Evolutionary conservation across 768 basidiomycete genomes (phyloP).

Genomic region (Xanthoconium stramineum): DNA sequence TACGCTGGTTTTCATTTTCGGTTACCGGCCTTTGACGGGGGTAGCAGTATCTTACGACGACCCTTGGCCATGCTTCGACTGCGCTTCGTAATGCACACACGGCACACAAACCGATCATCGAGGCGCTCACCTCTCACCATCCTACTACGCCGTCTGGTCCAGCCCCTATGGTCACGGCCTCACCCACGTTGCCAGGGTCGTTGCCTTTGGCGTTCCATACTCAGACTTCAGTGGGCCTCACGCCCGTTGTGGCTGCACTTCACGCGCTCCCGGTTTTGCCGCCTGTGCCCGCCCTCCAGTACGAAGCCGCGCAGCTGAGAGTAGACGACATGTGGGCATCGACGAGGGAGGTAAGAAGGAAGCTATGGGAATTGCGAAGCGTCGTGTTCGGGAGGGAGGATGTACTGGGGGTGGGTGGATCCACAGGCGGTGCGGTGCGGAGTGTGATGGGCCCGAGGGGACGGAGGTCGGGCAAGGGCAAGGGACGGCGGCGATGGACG

Average conservation of each 20-base stretch:
- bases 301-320: constrained; percentile 69
- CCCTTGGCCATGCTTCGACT: constrained; percentile 53
- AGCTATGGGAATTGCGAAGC: constrained; percentile 63
- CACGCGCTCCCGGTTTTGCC: constrained; percentile 30
- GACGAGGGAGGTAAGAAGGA: constrained; percentile 55
- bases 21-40: constrained; percentile 4
- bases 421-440: constrained; percentile 47
- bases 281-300: constrained; percentile 47
- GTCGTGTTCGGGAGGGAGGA: constrained; percentile 65
- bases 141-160: neutral
- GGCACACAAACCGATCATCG: constrained; percentile 45
- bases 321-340: constrained; percentile 66
- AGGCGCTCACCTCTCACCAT: constrained; percentile 37
- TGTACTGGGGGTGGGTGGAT: constrained; percentile 35
- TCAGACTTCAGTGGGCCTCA: constrained; percentile 4
- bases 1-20: constrained; percentile 5
- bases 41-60: constrained; percentile 46
- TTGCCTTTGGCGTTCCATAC: constrained; percentile 1
- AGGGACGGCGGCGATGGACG: constrained; percentile 40
- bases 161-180: neutral
- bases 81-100: constrained; percentile 59
- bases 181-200: constrained; percentile 1
- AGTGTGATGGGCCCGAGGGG: constrained; percentile 41
- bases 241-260: constrained; percentile 32
- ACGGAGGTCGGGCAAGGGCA: constrained; percentile 39